Evolutionary conservation across 108 stramenopile species (phyloP), one percentile per base, ranked within the genome.

Genomic region (Cyclotella baltica): DNA sequence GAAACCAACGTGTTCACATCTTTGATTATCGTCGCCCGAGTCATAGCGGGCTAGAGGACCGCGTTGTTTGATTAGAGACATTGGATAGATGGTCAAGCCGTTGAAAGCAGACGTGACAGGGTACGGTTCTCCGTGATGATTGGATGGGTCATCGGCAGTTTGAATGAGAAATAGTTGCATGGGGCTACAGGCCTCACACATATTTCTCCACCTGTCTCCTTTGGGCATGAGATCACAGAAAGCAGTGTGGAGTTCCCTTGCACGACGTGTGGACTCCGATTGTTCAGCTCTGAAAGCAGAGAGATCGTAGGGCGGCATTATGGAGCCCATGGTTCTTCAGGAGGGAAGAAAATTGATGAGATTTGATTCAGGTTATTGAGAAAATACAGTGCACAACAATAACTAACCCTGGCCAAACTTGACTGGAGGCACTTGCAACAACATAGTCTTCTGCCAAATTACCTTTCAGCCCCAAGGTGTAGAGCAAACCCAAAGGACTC

Each of bases 1-100:
- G 74, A 86, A 86, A 0, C 86, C 83, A 40, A 86, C 83, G 70
- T 86, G 86, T 72, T 86, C 86, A 58, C 86, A 86, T 40, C 77
- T 25, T 72, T 86, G 86, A 23, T 78, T 78, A 34, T 86, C 86
- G 53, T 80, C 78, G 2, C 86, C 86, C 13, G 75, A 73, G 61
- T 86, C 83, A 61, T 86, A 86, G 33, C 47, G 62, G 25, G 86
- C 81, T 35, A 62, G 35, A 11, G 47, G 46, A 36, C 79, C 75
- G 10, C 74, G 59, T 16, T 55, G 28, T n/a, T 63, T 38, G 15
- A 86, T 76, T 20, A 83, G 75, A 23, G 70, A 62, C 67, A 80
- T 57, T 20, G 86, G 86, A 43, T 86, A 86, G 15, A 86, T 52
- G 53, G 86, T 83, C 0, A 83, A 53, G 15, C 86, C 86, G 47